phyloP scores from a whole-genome alignment of 345 rosid genomes.

The Lenwebbia sp. region DNA sequence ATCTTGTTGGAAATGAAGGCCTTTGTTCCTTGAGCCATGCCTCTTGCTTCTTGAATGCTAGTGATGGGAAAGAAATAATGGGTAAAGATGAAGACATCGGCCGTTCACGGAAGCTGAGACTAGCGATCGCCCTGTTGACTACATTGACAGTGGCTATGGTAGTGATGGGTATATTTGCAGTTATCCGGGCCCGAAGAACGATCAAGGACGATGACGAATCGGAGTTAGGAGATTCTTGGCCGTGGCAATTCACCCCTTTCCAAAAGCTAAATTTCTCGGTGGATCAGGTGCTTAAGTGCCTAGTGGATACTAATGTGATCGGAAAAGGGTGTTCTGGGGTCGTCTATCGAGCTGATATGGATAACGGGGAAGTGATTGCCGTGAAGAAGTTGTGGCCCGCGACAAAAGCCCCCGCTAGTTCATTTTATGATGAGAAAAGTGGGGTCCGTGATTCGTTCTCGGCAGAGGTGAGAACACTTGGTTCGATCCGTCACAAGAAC shows the following conservation, averaged over 20 bases:
- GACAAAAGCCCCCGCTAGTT: slow-evolving; percentile 20
- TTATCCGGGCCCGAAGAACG: slow-evolving; percentile 42
- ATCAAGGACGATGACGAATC: slow-evolving; percentile 49
- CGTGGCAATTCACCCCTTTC: slow-evolving; percentile 95
- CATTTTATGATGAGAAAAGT: slow-evolving; percentile 31
- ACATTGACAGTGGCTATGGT: slow-evolving; percentile 57
- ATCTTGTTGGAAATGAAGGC: slow-evolving; percentile 51
- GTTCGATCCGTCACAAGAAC: slow-evolving; percentile 92
- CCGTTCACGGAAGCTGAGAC: slow-evolving; percentile 48
- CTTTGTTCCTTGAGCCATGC: slow-evolving; percentile 54
- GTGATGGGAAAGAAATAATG: slow-evolving; percentile 18
- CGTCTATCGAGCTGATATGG: slow-evolving; percentile 88
- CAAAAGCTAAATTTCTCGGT: slow-evolving; percentile 87
- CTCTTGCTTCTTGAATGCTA: slow-evolving; percentile 47
- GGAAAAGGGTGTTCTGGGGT: slow-evolving; percentile 93
- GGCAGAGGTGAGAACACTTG: slow-evolving; percentile 80
- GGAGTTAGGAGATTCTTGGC: slow-evolving; percentile 78
- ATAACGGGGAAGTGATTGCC: slow-evolving; percentile 73
- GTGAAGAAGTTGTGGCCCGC: slow-evolving; percentile 94
- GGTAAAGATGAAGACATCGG: slow-evolving; percentile 5
- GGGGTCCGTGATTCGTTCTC: slow-evolving; percentile 87
- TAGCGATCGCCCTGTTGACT: slow-evolving; percentile 66
- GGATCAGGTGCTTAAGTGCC: slow-evolving; percentile 69
- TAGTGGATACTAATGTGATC: slow-evolving; percentile 72
- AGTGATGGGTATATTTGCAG: slow-evolving; percentile 60